These are phyloP conservation scores for Paxillus ammoniavirescens DNA, from an alignment of 768 basidiomycete genomes.

Conservation along the genomic window DNA sequence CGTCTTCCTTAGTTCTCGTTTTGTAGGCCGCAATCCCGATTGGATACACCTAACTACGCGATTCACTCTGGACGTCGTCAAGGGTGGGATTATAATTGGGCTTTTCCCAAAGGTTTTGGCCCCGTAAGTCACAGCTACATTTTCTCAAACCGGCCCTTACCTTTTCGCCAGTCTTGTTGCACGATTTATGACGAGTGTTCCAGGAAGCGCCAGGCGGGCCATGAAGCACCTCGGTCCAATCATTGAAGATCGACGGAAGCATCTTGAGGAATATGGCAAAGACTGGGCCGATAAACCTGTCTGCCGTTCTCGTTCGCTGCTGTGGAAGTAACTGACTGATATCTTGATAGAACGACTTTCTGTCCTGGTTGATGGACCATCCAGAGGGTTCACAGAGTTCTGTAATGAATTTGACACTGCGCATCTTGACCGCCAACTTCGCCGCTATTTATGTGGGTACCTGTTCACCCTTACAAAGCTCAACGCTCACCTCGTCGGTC, in stretches of 20 bases:
- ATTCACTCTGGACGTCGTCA: conserved; percentile 28
- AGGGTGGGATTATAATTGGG: conserved; percentile 16
- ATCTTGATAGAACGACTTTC: too few relatives aligned
- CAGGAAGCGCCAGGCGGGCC: conserved; percentile 1
- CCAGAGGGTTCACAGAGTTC: too few relatives aligned
- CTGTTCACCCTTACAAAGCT: too few relatives aligned
- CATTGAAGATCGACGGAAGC: conserved; percentile 25
- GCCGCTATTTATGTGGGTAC: too few relatives aligned
- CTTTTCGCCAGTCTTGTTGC: conserved; percentile 13
- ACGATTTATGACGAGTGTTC: conserved; percentile 11
- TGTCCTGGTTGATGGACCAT: too few relatives aligned
- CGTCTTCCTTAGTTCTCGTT: not conserved
- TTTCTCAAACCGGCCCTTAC: not conserved
- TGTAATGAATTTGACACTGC: too few relatives aligned
- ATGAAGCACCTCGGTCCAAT: conserved; percentile 25
- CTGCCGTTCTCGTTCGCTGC: conserved; percentile 1
- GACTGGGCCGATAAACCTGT: conserved; percentile 32
- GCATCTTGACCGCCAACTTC: too few relatives aligned
- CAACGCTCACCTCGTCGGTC: not conserved
- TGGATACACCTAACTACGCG: conserved; percentile 29
- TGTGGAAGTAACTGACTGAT: too few relatives aligned
- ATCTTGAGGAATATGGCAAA: conserved; percentile 18
- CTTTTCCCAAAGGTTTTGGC: conserved; percentile 32
- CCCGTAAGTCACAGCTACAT: conserved; percentile 20
- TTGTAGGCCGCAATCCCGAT: conserved; percentile 36